phyloP scores from a whole-genome alignment of 1,139 yeast species.

The Chernovozyma aurita region DNA sequence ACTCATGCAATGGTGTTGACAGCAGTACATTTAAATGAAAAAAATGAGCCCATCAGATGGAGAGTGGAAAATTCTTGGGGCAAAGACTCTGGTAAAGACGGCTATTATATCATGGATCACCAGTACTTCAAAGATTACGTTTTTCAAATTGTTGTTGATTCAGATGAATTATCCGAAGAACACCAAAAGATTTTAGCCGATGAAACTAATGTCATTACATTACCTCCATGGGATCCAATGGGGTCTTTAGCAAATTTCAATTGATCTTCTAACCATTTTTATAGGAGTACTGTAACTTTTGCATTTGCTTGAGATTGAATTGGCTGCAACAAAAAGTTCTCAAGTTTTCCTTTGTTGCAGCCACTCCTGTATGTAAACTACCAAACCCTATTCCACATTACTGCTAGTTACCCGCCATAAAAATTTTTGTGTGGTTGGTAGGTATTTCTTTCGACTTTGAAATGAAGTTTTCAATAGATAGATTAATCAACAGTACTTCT shows the following conservation, averaged over 20 bases:
- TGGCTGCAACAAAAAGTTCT: background rate
- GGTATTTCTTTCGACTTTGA: too few species aligned
- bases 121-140: constrained; percentile 17
- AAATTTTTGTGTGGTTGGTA: background rate
- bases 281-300: constrained; percentile 3
- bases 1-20: constrained; percentile 20
- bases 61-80: constrained; percentile 18
- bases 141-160: constrained; percentile 14
- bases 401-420: constrained; percentile 3
- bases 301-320: too few species aligned
- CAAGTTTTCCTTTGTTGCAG: too few species aligned
- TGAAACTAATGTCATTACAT: constrained; percentile 7
- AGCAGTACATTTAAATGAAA: constrained; percentile 14
- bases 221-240: constrained; percentile 18
- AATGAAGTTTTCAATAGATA: too few species aligned
- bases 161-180: constrained; percentile 9
- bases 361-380: too few species aligned
- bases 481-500: too few species aligned
- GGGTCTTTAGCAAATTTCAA: constrained; percentile 13
- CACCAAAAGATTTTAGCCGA: constrained; percentile 9
- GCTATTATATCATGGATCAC: constrained; percentile 17
- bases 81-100: constrained; percentile 15
- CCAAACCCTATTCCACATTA: too few species aligned
- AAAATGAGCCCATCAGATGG: constrained; percentile 15
- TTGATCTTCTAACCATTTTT: constrained; percentile 4